Evolutionary conservation across 108 stramenopile species (phyloP), one percentile per base, ranked within the genome.

Genomic region (Cyclotella atomus): DNA sequence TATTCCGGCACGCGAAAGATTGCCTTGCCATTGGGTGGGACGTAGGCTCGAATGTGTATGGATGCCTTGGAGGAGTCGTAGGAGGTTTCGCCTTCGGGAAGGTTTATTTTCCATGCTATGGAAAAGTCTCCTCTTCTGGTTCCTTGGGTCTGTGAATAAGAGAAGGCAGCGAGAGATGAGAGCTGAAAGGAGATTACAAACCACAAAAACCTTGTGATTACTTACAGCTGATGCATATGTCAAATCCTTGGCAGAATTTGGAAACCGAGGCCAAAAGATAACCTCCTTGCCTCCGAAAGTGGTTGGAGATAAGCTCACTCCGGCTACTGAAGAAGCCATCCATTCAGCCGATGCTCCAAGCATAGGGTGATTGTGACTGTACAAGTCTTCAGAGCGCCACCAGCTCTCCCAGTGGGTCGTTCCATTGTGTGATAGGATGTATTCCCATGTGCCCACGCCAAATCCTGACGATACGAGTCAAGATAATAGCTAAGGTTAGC

Each of bases 321-420:
- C 84, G 29, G 76, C 84, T 9, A 82, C 76, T 35, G 82, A 59
- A 6, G 78, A 65, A 27, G 75, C 76, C 77, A 83, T 78, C 85
- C 85, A 85, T 50, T 75, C 82, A 25, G 74, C 82, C 27, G 72
- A 35, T 12, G 75, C 83, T 25, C 85, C 80, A 38, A 86, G 59
- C 85, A 86, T 86, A 12, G 85, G 83, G 44, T 86, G 85, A 38
- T 86, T 86, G 49, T 77, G 83, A 24, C 76, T 77, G 30, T 77
- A 84, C 14, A 68, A 64, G 61, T 73, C 71, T 71, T 86, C 81
- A 8, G 80, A 82, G 21, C 75, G 49, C 70, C 70, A 81, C 77
- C 82, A 84, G 57, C 64, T 73, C 61, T 86, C 83, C 85, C 85
- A 86, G 15, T 73, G 38, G 3, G 83, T 86, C n/a, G 83, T 86